Base-by-base conservation (phyloP, 495 filamentous ascomycete species). In the Penicillium chermesinum region DNA sequence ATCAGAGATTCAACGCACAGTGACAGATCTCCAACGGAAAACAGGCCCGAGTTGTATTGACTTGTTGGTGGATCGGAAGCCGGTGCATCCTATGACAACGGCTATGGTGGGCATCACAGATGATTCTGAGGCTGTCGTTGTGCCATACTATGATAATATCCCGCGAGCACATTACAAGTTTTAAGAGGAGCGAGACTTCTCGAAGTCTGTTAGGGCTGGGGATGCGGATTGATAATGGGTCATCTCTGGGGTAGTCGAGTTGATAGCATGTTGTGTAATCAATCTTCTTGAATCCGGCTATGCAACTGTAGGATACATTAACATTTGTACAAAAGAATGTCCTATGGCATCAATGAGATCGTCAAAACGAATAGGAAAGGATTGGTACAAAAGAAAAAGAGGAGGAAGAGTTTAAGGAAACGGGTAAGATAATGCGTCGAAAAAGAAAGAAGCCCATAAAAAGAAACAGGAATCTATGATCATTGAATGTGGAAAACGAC, bases 121-220 rank as follows among this genome's bases (percentile, higher is more conserved):
- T 38, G 51, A 57, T 46, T 46, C 51, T 17, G 22, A 54, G 19
- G 36, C 47, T 13, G 51, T 63, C 5, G 52, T 60, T 12, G 57
- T 63, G 39, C 60, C 60, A 8, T 63, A 60, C 36, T 63, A 63
- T 46, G 60, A 60, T 37, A 63, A 63, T 44, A 49, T 63, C 14
- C 60, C 57, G 3, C 48, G 57, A 25, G 49, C 54, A 16, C 41
- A 54, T 17, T 59, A 63, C 41, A 57, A 57, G 10, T 4, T 10
- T 10, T 30, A 30, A 10, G 25, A 10, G 25, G 10, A 30, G 10
- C 5, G 25, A 30, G 10, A 30, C 4, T 30, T 30, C 25, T 30
- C n/a, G n/a, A n/a, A n/a, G n/a, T n/a, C n/a, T n/a, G n/a, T n/a
- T n/a, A n/a, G n/a, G n/a, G n/a, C n/a, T n/a, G n/a, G n/a, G n/a